phyloP scores from a whole-genome alignment of 2,329 filamentous ascomycete species.

The Sporothrix luriei region DNA sequence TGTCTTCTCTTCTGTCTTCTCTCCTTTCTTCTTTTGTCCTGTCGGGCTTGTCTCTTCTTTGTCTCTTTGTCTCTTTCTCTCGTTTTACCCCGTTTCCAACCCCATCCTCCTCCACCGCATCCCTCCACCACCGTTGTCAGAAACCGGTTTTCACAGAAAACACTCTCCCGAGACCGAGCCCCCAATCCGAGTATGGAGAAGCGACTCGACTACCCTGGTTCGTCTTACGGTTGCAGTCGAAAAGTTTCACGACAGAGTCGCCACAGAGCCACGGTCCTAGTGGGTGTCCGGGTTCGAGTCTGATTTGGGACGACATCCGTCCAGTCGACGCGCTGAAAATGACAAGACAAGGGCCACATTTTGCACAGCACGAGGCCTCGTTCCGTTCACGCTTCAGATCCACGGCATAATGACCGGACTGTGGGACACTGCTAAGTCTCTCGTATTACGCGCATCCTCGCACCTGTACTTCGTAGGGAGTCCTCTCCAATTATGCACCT shows the following conservation, averaged over 20 bases:
- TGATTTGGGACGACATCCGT: conserved; percentile 10
- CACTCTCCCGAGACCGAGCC: background rate
- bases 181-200: no score
- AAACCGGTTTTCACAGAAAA: conserved; percentile 4
- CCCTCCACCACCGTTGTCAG: background rate
- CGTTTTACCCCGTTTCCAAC: no score
- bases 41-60: no score
- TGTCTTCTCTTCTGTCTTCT: background rate
- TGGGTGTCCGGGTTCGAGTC: background rate
- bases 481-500: conserved; percentile 11
- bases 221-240: conserved; percentile 18
- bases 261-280: background rate
- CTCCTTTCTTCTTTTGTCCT: background rate
- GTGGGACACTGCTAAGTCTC: background rate
- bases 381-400: background rate
- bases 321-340: no score
- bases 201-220: no score
- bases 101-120: background rate
- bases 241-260: background rate
- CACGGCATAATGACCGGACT: background rate
- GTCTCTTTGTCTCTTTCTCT: no score
- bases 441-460: no score
- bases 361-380: no score
- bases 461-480: no score
- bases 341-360: background rate